phyloP scores from a whole-genome alignment of 225 moss, liverwort and hornwort genomes.

The Climacium dendroides region DNA sequence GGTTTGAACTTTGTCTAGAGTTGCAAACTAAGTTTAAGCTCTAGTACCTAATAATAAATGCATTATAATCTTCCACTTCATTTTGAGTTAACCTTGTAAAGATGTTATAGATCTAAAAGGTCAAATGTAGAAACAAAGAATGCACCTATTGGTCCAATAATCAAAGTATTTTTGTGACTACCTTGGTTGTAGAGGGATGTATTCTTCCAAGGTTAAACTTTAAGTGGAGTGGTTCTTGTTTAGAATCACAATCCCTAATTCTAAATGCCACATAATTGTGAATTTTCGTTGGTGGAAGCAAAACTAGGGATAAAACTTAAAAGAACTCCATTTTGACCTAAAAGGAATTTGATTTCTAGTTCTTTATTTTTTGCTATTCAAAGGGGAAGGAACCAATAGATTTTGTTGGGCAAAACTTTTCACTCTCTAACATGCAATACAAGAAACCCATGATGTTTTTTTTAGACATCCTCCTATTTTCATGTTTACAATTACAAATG shows the following conservation, averaged over 20 bases:
- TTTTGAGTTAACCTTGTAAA: background rate
- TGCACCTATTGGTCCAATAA: too few relatives aligned
- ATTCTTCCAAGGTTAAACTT: background rate
- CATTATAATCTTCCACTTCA: background rate
- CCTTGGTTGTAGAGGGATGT: too few relatives aligned
- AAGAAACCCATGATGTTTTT: too few relatives aligned
- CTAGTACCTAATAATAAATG: background rate
- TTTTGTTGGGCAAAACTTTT: rapidly evolving
- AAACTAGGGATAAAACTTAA: background rate
- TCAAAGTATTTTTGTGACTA: too few relatives aligned
- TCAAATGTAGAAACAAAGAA: too few relatives aligned
- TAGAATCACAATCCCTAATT: background rate
- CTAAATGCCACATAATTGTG: rapidly evolving
- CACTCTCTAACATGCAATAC: background rate
- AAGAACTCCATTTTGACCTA: background rate
- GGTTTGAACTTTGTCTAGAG: rapidly evolving
- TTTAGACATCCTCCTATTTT: too few relatives aligned
- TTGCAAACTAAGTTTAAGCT: background rate
- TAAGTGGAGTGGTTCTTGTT: background rate
- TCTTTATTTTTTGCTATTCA: background rate
- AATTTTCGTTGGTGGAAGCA: background rate
- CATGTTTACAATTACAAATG: too few relatives aligned
- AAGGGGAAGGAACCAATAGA: background rate
- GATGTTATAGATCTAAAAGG: too few relatives aligned
- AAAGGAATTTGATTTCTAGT: background rate